Evolutionary conservation across 78 protist genomes (phyloP), one percentile per base, ranked within the genome.

Genomic region (Diacronema lutheri): DNA sequence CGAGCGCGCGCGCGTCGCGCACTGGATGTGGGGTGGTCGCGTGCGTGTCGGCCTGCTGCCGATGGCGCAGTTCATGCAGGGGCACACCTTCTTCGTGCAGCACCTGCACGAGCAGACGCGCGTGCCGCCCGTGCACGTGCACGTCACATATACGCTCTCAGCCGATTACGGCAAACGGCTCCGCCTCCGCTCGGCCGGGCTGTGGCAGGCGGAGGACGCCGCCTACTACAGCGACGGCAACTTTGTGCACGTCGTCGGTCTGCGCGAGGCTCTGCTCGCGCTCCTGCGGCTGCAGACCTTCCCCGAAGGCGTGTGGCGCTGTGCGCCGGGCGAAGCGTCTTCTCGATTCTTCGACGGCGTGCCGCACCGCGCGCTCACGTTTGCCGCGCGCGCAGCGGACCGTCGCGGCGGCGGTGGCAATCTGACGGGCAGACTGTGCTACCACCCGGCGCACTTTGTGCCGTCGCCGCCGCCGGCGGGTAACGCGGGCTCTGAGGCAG

Each of bases 21-120:
- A 61, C 66, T 61, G 66, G 66, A 61, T 61, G 66, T 61, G 66
- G 66, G 66, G 66, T 1, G 66, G 66, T 10, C 66, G 66, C 66
- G 66, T 61, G 13, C 66, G 66, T 10, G 29, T 61, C 16, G 66
- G 66, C 21, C 35, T 61, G 66, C 66, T 61, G 33, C 33, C 66
- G 33, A 21, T 61, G 66, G 66, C 5, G 9, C 66, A 20, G 20
- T 61, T 61, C 66, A 11, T 61, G 26, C 13, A 10, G 16, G 66
- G 66, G 21, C 35, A 21, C 66, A 29, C 35, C 35, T 61, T 16
- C 37, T 61, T 61, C 10, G 66, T 61, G 26, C 35, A 29, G 13
- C 66, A 20, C 26, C 66, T 61, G 66, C 66, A 61, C 33, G 66
- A 61, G 66, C 66, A 61, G 66, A 3, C 33, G 26, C 33, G 33